Evolutionary conservation across 352 stramenopile genomes (phyloP).

Genomic region (Globisporangium okanoganense): DNA sequence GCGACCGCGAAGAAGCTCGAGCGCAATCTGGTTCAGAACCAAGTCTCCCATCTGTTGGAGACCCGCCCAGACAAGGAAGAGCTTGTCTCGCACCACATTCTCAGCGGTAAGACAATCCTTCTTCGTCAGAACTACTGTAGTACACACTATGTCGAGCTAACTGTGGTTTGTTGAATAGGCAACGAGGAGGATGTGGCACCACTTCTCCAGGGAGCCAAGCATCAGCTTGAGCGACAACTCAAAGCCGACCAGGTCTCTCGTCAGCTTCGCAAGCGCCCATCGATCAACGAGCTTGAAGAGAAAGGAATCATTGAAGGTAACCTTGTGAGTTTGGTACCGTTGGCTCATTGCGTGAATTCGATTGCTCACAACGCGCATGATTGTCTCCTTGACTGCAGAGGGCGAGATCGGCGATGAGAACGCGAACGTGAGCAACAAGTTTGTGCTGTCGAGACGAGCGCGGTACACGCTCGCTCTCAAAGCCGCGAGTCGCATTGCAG

Average conservation of each 20-base stretch:
- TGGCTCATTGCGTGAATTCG: background rate
- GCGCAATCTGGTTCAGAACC: slow-evolving; percentile 72
- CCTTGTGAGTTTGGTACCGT: background rate
- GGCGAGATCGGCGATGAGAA: slow-evolving; percentile 55
- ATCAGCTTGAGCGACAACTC: slow-evolving; percentile 68
- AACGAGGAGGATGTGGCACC: slow-evolving; percentile 41
- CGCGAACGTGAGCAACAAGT: slow-evolving; percentile 32
- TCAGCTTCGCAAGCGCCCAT: slow-evolving; percentile 67
- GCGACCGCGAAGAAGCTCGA: slow-evolving; percentile 79
- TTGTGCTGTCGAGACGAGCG: slow-evolving; percentile 49
- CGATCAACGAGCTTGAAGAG: slow-evolving; percentile 66
- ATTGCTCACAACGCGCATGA: background rate
- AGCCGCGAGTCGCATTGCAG: slow-evolving; percentile 66
- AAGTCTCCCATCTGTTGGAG: slow-evolving; percentile 78
- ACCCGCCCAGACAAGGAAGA: slow-evolving; percentile 74
- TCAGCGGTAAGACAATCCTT: slow-evolving; percentile 35
- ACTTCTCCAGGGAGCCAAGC: slow-evolving; percentile 66
- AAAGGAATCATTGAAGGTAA: slow-evolving; percentile 74
- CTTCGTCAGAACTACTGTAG: background rate
- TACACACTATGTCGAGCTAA: background rate
- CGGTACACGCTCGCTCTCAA: slow-evolving; percentile 82
- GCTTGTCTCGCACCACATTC: slow-evolving; percentile 69
- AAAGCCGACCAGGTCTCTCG: slow-evolving; percentile 66
- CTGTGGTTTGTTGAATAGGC: slow-evolving; percentile 20
- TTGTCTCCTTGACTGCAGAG: slow-evolving; percentile 29